phyloP scores from a whole-genome alignment of 23 red algal genomes.

The Gracilaria vermiculophylla region DNA sequence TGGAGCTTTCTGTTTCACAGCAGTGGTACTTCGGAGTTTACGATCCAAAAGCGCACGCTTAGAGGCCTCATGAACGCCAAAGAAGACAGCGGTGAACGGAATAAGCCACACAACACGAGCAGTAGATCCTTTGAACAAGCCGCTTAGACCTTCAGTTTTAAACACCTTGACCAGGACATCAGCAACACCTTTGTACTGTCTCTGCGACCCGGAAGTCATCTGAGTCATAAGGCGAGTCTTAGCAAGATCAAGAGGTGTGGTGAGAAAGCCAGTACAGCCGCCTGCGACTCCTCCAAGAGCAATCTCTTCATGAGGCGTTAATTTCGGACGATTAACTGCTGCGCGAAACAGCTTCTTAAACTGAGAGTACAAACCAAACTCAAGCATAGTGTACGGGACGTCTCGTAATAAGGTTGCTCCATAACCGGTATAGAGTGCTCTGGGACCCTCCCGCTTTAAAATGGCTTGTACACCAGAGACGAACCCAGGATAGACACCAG shows the following conservation, averaged over 20 bases:
- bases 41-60: conserved; percentile 83
- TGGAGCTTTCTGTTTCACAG: conserved; percentile 19
- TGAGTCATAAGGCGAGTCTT: conserved; percentile 97
- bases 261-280: conserved; percentile 88
- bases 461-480: conserved; percentile 56
- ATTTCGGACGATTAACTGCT: conserved; percentile 14
- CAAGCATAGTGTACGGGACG: conserved; percentile 99
- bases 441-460: conserved; percentile 58
- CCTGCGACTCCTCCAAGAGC: conserved; percentile 86
- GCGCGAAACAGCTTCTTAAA: conserved; percentile 72
- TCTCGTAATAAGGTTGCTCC: conserved; percentile 79
- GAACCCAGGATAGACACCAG: conserved; percentile 71
- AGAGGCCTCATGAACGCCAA: conserved; percentile 87
- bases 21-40: conserved; percentile 5
- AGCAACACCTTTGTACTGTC: conserved; percentile 56
- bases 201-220: background rate
- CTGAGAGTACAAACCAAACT: conserved; percentile 89
- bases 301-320: conserved; percentile 78
- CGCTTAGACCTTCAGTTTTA: conserved; percentile 63
- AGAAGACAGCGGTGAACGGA: conserved; percentile 96
- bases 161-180: conserved; percentile 60
- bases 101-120: conserved; percentile 90
- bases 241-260: conserved; percentile 95
- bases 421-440: conserved; percentile 84
- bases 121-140: conserved; percentile 80